Conservation (phyloP, 2,329 filamentous ascomycete species). For the Xylariaceae sp. region DNA sequence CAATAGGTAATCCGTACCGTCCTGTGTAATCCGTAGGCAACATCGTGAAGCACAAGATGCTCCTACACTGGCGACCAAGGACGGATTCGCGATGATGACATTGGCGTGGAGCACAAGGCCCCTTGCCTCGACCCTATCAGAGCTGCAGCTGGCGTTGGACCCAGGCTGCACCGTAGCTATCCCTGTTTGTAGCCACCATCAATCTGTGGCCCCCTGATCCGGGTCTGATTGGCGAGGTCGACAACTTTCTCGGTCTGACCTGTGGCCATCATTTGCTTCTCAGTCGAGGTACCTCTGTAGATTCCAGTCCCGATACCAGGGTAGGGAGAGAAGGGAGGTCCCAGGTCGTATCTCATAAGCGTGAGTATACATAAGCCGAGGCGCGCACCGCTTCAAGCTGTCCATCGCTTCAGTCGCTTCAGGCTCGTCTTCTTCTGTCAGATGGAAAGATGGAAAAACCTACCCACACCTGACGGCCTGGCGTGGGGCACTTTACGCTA, state of each 20-base stretch:
- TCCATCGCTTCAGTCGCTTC: too few relatives aligned
- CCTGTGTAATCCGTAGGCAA: too few relatives aligned
- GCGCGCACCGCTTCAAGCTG: neutral
- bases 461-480: too few relatives aligned
- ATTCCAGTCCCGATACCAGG: neutral
- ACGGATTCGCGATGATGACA: too few relatives aligned
- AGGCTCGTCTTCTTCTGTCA: too few relatives aligned
- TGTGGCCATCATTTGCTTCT: neutral
- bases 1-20: too few relatives aligned
- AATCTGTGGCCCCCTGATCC: neutral
- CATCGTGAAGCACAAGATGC: too few relatives aligned
- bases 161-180: neutral
- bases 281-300: neutral
- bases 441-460: too few relatives aligned
- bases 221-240: conserved; percentile 18
- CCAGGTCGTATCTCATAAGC: too few relatives aligned
- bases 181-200: conserved; percentile 7
- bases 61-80: too few relatives aligned
- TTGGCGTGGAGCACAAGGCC: neutral
- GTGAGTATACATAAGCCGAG: neutral
- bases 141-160: neutral
- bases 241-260: conserved; percentile 4
- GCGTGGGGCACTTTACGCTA: too few relatives aligned
- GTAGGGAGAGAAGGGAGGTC: neutral
- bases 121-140: neutral